A percentile compares a stretch with the other conserved stretches of the same genome.
These are phyloP conservation scores for Wickerhamomyces kurtzmanii DNA, from an alignment of 805 yeast genomes.

Conservation along the genomic window DNA sequence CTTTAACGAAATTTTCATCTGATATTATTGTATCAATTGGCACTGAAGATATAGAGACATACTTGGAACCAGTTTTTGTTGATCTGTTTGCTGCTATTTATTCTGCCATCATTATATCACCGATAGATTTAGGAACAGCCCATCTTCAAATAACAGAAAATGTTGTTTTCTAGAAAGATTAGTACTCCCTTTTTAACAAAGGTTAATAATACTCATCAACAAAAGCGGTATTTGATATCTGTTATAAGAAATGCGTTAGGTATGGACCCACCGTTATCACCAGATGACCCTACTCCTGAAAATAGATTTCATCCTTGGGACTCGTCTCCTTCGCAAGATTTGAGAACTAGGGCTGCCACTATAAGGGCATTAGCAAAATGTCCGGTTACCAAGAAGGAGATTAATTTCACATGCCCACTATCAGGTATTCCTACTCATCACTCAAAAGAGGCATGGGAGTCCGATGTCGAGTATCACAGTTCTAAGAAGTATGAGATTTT, in stretches of 20 bases:
- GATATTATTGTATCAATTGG: not conserved
- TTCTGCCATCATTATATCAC: too few relatives aligned
- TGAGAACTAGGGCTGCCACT: constrained; percentile 85
- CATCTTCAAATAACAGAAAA: too few relatives aligned
- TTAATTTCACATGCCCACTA: constrained; percentile 80
- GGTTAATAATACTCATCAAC: too few relatives aligned
- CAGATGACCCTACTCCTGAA: constrained; percentile 59
- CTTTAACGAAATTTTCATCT: too few relatives aligned
- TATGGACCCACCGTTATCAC: constrained; percentile 53
- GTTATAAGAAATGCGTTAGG: constrained; percentile 39
- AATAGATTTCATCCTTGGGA: constrained; percentile 87
- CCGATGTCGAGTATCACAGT: constrained; percentile 63
- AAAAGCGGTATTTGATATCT: constrained; percentile 21
- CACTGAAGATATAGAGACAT: constrained; percentile 2
- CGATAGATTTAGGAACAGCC: too few relatives aligned
- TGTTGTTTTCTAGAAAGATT: not conserved
- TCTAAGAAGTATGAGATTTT: constrained; percentile 59
- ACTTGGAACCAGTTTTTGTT: constrained; percentile 2
- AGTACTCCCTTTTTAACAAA: not conserved
- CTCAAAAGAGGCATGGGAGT: constrained; percentile 80
- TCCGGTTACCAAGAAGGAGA: constrained; percentile 78
- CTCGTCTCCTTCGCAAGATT: constrained; percentile 78
- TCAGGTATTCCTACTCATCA: constrained; percentile 98
- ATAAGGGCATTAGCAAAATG: constrained; percentile 83
- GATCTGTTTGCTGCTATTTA: constrained; percentile 1